phyloP scores from a whole-genome alignment of 2,329 filamentous ascomycete genomes.

The Chrysoporthe deuterocubensis region DNA sequence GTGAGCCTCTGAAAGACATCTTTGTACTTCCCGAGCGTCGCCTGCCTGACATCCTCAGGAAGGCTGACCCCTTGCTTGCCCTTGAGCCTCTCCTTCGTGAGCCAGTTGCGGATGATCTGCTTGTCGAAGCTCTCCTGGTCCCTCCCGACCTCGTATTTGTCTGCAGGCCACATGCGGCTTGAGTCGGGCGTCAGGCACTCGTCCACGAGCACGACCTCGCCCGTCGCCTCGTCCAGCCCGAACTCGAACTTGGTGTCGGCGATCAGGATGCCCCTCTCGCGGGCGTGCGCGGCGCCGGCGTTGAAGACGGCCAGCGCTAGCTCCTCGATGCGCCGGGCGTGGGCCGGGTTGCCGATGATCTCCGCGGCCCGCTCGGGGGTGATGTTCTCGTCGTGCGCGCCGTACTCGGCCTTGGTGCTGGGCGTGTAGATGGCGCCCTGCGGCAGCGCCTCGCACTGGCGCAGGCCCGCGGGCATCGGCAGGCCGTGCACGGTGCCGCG shows the following conservation, averaged over 20 bases:
- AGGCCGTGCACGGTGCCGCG: conserved; percentile 82
- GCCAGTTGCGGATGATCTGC: conserved; percentile 82
- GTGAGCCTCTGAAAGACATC: conserved; percentile 76
- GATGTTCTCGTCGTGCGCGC: conserved; percentile 85
- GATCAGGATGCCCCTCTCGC: conserved; percentile 72
- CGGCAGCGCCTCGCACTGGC: conserved; percentile 72
- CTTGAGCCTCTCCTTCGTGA: conserved; percentile 73
- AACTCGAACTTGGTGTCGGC: conserved; percentile 69
- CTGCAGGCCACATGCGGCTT: conserved; percentile 84
- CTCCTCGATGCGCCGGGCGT: conserved; percentile 68
- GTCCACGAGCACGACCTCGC: conserved; percentile 76
- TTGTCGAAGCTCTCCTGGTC: conserved; percentile 89
- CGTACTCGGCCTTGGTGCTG: conserved; percentile 81
- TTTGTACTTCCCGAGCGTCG: conserved; percentile 73
- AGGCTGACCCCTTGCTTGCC: conserved; percentile 74
- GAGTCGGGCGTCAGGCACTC: conserved; percentile 85
- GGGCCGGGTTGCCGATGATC: conserved; percentile 64
- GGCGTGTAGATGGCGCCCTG: conserved; percentile 72
- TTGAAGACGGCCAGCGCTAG: conserved; percentile 68
- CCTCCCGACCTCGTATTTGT: conserved; percentile 71
- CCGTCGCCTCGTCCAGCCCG: conserved; percentile 65
- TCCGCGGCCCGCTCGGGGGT: conserved; percentile 65
- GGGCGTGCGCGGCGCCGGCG: conserved; percentile 65
- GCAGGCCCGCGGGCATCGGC: conserved; percentile 66
- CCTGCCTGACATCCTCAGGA: conserved; percentile 69